Base-by-base conservation (phyloP, 2,329 filamentous ascomycete species). In the Claviceps spartinae region DNA sequence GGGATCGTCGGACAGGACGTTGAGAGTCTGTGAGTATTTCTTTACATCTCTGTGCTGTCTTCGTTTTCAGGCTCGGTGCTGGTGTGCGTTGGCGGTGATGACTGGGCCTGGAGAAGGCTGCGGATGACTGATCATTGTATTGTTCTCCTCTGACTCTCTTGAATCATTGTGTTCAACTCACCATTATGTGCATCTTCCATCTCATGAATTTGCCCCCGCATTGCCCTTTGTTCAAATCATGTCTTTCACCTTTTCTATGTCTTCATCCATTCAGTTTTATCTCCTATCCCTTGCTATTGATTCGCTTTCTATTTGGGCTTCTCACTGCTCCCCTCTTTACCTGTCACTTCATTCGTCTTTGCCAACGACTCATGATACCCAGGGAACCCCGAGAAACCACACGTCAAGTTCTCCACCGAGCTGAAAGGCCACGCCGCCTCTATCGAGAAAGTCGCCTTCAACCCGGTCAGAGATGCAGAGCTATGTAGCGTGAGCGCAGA, bases 361-460 rank as follows among this genome's bases (percentile, higher is more conserved):
- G 7, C 41, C 22, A 14, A 43, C 11, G 1, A 24, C 30, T 34
- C 30, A 43, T 22, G 7, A 18, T 11, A 9, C 30, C n/a, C 36
- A 81, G 78, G 78, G 86, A 90, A 90, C 58, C 83, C 85, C 1
- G 86, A 91, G 58, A 82, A 84, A 61, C 77, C 82, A 2, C 81
- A 85, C 58, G 79, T 86, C 40, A 83, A 83, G 58, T 82, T 84
- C 63, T 86, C 84, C 9, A 90, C 85, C 0, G 85, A 89, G 62
- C 76, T 90, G 55, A 83, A 82, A 59, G 82, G 83, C 30, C 81
- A 86, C 64, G 62, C 73, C 5, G 75, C 80, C 26, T 67, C 76
- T 30, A 81, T 90, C 46, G 86, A 89, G 62, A 85, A 85, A 62
- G 81, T 91, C 1, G 83, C 82, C 1, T 91, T 88, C 67, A 87